Base-by-base conservation (phyloP, 108 stramenopile species). In the Epipyxis sp. region DNA sequence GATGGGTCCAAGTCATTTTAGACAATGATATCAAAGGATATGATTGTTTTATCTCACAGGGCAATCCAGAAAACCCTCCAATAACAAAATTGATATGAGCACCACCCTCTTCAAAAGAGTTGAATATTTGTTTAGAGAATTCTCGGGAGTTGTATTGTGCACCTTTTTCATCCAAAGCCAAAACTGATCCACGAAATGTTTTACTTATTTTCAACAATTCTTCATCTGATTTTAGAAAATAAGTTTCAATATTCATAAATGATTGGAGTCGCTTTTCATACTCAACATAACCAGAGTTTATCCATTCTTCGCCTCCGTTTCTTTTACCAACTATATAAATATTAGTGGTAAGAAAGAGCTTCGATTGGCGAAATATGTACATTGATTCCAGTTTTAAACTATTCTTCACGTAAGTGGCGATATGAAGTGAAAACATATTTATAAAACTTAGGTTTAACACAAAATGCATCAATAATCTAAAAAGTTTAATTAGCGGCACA, bases 1-100 rank as follows among this genome's bases (percentile, higher is more conserved):
- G 61, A 65, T 65, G 61, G 6, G 61, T 3, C 61, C 61, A 65
- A 16, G 61, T 65, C 61, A 65, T 65, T 25, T 65, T 65, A 10
- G 61, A 65, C 35, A 65, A 65, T 6, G 61, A 65, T 6, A 65
- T 13, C 61, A 65, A 37, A 3, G 27, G 27, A 37, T 32, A 13
- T 50, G 46, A 6, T 50, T 6, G 13, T 65, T 65, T 65, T 16
- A 65, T 65, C 35, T 65, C 61, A 32, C 6, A 10, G 25, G 61
- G 61, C 10, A 65, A 37, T 65, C 61, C 61, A 3, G 3, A 16
- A 6, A 25, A 3, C 6, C 61, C 61, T 37, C 61, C 61, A 13
- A 65, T 37, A 16, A 65, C 10, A 65, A 65, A 65, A 32, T 65
- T 25, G 6, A 65, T 32, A 65, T 65, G 61, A 32, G 61, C 27